Base-by-base conservation (phyloP, 2,329 filamentous ascomycete species). In the Incumbomyces lentus region DNA sequence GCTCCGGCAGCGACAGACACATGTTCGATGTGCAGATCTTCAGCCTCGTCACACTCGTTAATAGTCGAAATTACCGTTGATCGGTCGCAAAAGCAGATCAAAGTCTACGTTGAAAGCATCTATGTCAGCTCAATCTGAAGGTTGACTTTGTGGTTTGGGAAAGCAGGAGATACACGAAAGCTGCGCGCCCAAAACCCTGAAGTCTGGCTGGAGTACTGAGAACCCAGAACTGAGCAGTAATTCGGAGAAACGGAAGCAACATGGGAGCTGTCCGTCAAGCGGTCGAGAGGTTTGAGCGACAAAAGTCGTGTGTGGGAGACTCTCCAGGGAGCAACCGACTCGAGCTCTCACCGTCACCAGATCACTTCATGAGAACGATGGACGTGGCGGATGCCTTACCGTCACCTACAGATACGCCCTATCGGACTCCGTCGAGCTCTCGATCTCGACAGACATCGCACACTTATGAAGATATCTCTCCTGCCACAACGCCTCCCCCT, bases 351-450 rank as follows among this genome's bases (percentile, higher is more conserved):
- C 22, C 5, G 5, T 26, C 22, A 8, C 31, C 14, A 14, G 31
- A 7, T 14, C 14, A 36, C 31, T 26, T 6, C 6, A 22, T 30
- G 10, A 52, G 51, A 52, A 52, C 54, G 11, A 14, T 43, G 18
- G 66, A 64, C 53, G 68, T 72, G 54, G 69, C 69, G 51, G 73
- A 74, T 51, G 73, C 75, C 39, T 69, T 88, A 49, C 82, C 86
- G 26, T 82, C 83, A 31, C 81, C 85, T 10, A 74, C 75, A 31
- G 80, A 83, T 53, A 84, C 83, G 19, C 82, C 83, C 16, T 86
- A 85, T 58, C 75, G 82, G 56, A 82, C 81, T 6, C 78, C 81
- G 52, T 61, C 62, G 6, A 59, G 58, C 48, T 65, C 67, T 12
- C 59, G 70, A 43, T 89, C 86, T 19, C 76, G 80, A 56, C 72